Evolutionary conservation across 257 asterid species (phyloP).

Genomic region (Solanum piurae): DNA sequence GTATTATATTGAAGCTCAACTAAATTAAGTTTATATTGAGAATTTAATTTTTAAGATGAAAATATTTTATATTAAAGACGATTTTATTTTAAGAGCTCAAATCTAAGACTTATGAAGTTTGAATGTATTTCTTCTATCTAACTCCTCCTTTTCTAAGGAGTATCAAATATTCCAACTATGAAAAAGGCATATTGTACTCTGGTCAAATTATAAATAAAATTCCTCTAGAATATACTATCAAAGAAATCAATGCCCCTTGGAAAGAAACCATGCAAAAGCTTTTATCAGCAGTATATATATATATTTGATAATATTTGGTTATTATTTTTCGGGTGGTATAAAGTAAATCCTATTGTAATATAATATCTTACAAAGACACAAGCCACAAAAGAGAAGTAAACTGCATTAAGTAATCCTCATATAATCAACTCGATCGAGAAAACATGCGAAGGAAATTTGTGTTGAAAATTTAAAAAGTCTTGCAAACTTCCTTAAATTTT

Average conservation of each 20-base stretch:
- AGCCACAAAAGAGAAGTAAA: neutral
- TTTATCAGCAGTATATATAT: neutral
- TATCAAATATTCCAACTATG: neutral
- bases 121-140: neutral
- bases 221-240: neutral
- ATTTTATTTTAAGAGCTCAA: neutral
- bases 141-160: neutral
- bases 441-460: neutral
- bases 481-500: too few species aligned
- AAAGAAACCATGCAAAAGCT: neutral
- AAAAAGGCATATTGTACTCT: neutral
- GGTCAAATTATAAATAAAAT: neutral
- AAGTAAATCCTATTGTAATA: too few species aligned
- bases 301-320: too few species aligned
- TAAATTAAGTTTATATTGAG: neutral
- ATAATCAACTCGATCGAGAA: neutral
- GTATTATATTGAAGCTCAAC: neutral
- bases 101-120: neutral
- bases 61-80: neutral
- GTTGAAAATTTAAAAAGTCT: too few species aligned
- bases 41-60: neutral
- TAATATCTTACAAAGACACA: neutral
- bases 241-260: neutral
- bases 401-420: neutral
- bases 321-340: too few species aligned